Base-by-base conservation (phyloP, 306 rosid species). In the Prinsepia uniflora region DNA sequence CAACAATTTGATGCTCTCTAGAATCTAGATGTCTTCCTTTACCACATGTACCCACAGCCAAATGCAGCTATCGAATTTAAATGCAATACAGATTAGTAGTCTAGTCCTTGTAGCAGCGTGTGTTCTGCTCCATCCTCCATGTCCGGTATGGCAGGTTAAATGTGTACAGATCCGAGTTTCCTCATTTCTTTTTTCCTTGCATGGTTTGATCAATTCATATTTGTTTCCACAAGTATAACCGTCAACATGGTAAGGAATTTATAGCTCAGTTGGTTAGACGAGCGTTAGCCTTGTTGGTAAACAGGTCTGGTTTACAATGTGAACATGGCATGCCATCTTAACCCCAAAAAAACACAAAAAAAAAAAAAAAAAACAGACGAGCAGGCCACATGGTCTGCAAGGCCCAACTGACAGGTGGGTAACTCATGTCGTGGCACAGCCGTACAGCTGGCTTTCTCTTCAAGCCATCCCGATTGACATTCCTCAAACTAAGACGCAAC, bases 81-180 rank as follows among this genome's bases (percentile, higher is more conserved):
- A 13, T 53, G 42, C 64, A 55, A 19, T 11, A 53, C 54, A 34
- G 58, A 30, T 15, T 67, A 65, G 43, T n/a, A 22, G 8, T 34
- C 18, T 7, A 54, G 34, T 1, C 15, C 8, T 18, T 6, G 45
- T 30, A 53, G 7, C 17, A 19, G 45, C 74, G 24, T 17, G 34
- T 57, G 56, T 57, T 24, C 45, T 11, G 66, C 66, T 19, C 19
- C 65, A 43, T 70, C 56, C 66, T 19, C 13, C 65, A 43, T 70
- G 56, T 43, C 66, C 45, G 34, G 34, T 15, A 22, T 3, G 14
- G 34, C 22, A 19, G 15, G 64, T 20, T 24, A 12, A 70, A 22
- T 70, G 65, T 57, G 74, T 57, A 70, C 74, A 44, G 30, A 70
- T 69, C 53, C 15, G 20, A 13, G 36, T 44, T 17, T 55, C 24